These are phyloP conservation scores for Parasarocladium wereldwijsianum DNA, from an alignment of 2,329 filamentous ascomycete species.

Conservation along the genomic window DNA sequence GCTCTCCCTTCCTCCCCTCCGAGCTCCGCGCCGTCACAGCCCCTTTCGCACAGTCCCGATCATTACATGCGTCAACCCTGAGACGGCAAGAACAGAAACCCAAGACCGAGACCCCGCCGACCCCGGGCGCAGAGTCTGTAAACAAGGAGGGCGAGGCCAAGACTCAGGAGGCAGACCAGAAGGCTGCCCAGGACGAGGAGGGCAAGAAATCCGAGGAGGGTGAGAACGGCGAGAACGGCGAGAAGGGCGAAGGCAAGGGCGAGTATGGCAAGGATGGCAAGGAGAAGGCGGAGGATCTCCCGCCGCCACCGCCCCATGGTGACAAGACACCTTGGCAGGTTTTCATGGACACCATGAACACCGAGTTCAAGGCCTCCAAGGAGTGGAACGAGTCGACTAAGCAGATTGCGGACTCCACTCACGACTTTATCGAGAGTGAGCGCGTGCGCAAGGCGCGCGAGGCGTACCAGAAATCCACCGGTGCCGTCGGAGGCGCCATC, in stretches of 20 bases:
- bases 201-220: constrained; percentile 23
- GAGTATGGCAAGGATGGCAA: constrained; percentile 40
- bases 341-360: constrained; percentile 89
- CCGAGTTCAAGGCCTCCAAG: constrained; percentile 90
- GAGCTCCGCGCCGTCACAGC: constrained; percentile 13
- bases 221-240: constrained; percentile 30
- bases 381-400: constrained; percentile 99
- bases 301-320: constrained; percentile 88
- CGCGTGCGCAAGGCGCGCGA: constrained; percentile 73
- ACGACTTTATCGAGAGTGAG: constrained; percentile 88
- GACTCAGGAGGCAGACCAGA: constrained; percentile 19
- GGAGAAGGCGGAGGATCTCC: constrained; percentile 51
- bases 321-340: constrained; percentile 99
- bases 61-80: constrained; percentile 17
- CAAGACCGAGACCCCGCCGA: constrained; percentile 9
- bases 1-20: constrained; percentile 28
- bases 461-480: constrained; percentile 76
- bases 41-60: constrained; percentile 17
- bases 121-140: constrained; percentile 22
- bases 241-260: constrained; percentile 26
- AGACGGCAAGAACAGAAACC: constrained; percentile 19
- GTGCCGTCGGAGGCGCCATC: constrained; percentile 65
- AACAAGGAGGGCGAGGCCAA: constrained; percentile 30
- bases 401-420: constrained; percentile 73
- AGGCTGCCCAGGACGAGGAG: constrained; percentile 14